phyloP scores from a whole-genome alignment of 1,284 basidiomycete genomes.

The Fomitopsis betulina region DNA sequence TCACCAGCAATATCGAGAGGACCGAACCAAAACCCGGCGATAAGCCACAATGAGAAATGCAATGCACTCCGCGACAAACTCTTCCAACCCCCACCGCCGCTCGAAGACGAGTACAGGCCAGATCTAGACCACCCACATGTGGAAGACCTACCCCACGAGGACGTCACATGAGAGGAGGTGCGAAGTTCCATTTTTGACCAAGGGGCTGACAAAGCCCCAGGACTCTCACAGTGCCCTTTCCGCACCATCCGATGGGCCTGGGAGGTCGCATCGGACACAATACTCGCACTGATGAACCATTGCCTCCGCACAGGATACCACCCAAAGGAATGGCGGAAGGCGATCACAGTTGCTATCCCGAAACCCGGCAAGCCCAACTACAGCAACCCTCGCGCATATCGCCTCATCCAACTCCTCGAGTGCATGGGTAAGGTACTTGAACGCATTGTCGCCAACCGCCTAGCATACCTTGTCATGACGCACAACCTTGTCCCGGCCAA shows the following conservation, averaged over 20 bases:
- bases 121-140: background rate
- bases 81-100: slow-evolving; percentile 13
- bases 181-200: slow-evolving; percentile 7
- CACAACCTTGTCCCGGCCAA: slow-evolving; percentile 11
- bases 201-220: slow-evolving; percentile 16
- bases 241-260: slow-evolving; percentile 17
- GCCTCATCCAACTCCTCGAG: slow-evolving; percentile 17
- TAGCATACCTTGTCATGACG: slow-evolving; percentile 6
- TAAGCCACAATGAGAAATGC: slow-evolving; percentile 1
- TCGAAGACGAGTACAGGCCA: background rate
- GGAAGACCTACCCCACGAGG: background rate
- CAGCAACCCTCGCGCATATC: slow-evolving; percentile 15
- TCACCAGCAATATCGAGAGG: slow-evolving; percentile 5
- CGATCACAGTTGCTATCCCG: background rate
- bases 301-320: slow-evolving; percentile 3
- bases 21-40: background rate
- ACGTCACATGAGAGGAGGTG: slow-evolving; percentile 12
- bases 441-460: slow-evolving; percentile 9
- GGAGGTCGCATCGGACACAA: slow-evolving; percentile 6
- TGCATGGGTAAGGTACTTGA: slow-evolving; percentile 17
- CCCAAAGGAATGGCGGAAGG: background rate
- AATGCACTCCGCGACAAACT: slow-evolving; percentile 10
- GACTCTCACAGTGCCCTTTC: slow-evolving; percentile 11
- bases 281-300: background rate
- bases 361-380: slow-evolving; percentile 3